Evolutionary conservation across 768 basidiomycete species (phyloP), one percentile per base, ranked within the genome.

Genomic region (Xerocomellus chrysenteron): DNA sequence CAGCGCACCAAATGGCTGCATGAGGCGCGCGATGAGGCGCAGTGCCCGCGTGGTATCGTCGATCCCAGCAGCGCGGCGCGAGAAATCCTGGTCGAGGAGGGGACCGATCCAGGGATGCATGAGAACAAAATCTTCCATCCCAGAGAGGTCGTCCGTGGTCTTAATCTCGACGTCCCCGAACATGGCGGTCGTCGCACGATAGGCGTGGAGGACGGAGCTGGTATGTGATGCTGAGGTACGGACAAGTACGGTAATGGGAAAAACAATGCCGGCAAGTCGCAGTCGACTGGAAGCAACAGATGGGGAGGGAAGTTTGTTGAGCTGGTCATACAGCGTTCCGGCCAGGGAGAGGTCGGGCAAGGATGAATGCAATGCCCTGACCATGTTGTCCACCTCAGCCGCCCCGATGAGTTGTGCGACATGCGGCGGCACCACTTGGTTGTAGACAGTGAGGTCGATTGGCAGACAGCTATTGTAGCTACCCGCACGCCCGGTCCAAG

Each of bases 21-120:
- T 45, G 7, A 54, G 43, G 4, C 52, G 47, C 6, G 17, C 55
- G 14, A 59, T 3, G n/a, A 59, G 32, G 10, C 47, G 58, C 2
- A 59, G 46, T 4, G 58, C 54, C 0, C 13, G 42, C 16, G 47
- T 57, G n/a, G 6, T 2, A 28, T 19, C 5, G 10, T 40, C 40
- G 11, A 40, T 7, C n/a, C 3, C n/a, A 19, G 19, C 14, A 3
- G 7, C 33, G 3, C 41, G 47, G 7, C 9, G 3, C 16, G 21
- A 33, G 24, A 44, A 51, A 7, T 58, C 54, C 5, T 50, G 40
- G 19, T 50, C 59, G 17, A 57, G 56, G 2, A 60, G 40, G 3
- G 52, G 40, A 35, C 47, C 9, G 33, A 60, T 52, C 60, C 61
- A 62, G 2, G 59, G 61, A 40, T 62, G 55, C 14, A 62, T 19